A percentile compares a stretch with the other conserved stretches of the same genome.
Conservation (phyloP, 139 green algal genomes). For the Raphidocelis subcapitata region DNA sequence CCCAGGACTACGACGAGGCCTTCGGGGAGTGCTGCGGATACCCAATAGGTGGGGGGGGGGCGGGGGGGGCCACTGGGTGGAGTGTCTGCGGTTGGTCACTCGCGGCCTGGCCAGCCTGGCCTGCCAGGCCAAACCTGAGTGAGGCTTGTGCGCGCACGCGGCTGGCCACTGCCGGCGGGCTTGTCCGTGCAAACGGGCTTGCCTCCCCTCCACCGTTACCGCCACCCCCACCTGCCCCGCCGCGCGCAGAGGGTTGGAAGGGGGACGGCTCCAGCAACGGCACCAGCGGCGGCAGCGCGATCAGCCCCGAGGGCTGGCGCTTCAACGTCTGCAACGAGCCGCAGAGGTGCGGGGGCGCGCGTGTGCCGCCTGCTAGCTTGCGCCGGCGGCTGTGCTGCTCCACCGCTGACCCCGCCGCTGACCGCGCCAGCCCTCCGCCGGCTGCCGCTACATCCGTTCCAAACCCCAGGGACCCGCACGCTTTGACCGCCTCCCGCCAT, state of each 20-base stretch:
- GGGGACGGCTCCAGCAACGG: slow-evolving; percentile 33
- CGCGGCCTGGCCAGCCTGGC: too few species aligned
- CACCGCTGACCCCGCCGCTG: too few species aligned
- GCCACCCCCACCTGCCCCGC: not conserved
- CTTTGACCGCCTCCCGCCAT: not conserved
- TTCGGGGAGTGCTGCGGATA: slow-evolving; percentile 85
- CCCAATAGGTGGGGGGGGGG: slow-evolving; percentile 50
- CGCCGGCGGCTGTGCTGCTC: too few species aligned
- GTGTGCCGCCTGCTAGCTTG: too few species aligned
- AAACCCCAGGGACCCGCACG: too few species aligned
- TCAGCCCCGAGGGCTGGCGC: slow-evolving; percentile 65
- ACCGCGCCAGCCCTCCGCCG: too few species aligned
- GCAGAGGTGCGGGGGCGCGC: not conserved
- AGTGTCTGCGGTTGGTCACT: too few species aligned
- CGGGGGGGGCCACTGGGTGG: not conserved
- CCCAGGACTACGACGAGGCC: slow-evolving; percentile 66
- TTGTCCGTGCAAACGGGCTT: too few species aligned
- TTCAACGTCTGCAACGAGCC: slow-evolving; percentile 68
- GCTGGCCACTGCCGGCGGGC: too few species aligned
- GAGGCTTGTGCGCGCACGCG: too few species aligned
- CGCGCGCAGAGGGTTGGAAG: slow-evolving; percentile 1
- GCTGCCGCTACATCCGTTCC: too few species aligned
- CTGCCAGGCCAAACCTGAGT: too few species aligned
- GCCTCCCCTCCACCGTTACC: not conserved
- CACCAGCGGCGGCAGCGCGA: slow-evolving; percentile 70